Conservation (phyloP, 805 yeast species). For the Wickerhamiella occidentalis region DNA sequence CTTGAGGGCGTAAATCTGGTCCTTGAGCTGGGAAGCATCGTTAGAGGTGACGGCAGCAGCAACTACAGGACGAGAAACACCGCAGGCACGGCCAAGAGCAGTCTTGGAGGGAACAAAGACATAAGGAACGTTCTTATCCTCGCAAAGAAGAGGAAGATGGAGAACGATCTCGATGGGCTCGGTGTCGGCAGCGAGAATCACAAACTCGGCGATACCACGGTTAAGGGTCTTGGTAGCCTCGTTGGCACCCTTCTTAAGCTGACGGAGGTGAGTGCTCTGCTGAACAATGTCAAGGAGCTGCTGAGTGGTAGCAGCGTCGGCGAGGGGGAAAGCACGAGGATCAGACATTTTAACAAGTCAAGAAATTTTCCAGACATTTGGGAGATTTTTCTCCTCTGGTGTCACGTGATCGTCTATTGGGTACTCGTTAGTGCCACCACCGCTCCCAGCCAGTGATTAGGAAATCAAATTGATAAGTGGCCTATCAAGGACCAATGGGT, state of each 20-base stretch:
- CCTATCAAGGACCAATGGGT: slow-evolving; percentile 5
- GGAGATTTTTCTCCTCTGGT: neutral
- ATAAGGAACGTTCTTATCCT: slow-evolving; percentile 98
- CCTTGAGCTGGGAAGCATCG: slow-evolving; percentile 95
- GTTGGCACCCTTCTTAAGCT: slow-evolving; percentile 98
- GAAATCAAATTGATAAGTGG: slow-evolving; percentile 9
- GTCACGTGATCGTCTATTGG: neutral
- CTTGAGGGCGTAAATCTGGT: slow-evolving; percentile 93
- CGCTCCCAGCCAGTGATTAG: neutral
- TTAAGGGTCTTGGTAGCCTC: slow-evolving; percentile 98
- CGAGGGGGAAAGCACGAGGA: slow-evolving; percentile 98
- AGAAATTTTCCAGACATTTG: neutral
- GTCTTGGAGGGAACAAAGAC: slow-evolving; percentile 97
- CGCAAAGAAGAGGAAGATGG: slow-evolving; percentile 95
- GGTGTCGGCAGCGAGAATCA: slow-evolving; percentile 99
- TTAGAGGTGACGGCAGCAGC: slow-evolving; percentile 97
- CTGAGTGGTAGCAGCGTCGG: slow-evolving; percentile 89
- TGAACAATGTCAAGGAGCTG: slow-evolving; percentile 96
- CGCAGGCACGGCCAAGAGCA: slow-evolving; percentile 99
- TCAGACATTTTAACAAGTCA: slow-evolving; percentile 36
- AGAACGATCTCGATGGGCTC: slow-evolving; percentile 97
- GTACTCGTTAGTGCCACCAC: neutral
- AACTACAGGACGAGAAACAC: slow-evolving; percentile 98
- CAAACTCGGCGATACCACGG: slow-evolving; percentile 99
- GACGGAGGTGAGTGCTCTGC: slow-evolving; percentile 96